phyloP scores from a whole-genome alignment of 352 stramenopile genomes.

The Globisporangium orthogonon region DNA sequence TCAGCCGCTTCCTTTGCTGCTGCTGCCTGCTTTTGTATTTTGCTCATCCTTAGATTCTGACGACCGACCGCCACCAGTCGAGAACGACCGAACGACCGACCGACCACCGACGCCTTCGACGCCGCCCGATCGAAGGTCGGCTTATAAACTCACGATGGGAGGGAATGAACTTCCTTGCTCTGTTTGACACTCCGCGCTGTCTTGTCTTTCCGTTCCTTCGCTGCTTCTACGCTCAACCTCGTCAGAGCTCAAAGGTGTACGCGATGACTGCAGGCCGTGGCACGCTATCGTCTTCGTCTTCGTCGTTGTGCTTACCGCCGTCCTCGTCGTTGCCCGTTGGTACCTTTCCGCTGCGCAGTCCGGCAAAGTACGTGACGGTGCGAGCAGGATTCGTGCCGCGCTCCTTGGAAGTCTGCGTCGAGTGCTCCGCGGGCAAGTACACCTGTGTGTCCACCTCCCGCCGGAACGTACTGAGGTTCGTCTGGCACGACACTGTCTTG shows the following conservation, averaged over 20 bases:
- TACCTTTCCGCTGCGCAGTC: constrained; percentile 37
- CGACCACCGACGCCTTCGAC: background rate
- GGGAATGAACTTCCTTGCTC: constrained; percentile 26
- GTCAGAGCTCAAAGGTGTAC: constrained; percentile 64
- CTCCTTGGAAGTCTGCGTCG: constrained; percentile 80
- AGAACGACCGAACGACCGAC: background rate
- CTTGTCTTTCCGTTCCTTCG: background rate
- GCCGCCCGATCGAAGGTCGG: background rate
- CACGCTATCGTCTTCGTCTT: constrained; percentile 23
- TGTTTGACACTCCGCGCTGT: background rate
- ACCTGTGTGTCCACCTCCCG: constrained; percentile 86
- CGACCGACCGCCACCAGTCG: background rate
- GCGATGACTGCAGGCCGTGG: constrained; percentile 39
- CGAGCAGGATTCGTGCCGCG: constrained; percentile 79
- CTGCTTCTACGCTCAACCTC: too few relatives aligned
- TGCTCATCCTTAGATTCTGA: background rate
- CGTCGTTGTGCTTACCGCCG: constrained; percentile 24
- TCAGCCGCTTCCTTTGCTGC: background rate
- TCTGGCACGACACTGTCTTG: constrained; percentile 86
- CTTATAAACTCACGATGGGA: constrained; percentile 1
- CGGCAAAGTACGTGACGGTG: constrained; percentile 76
- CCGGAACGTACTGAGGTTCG: constrained; percentile 84
- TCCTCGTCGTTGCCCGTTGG: constrained; percentile 4
- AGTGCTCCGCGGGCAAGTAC: constrained; percentile 51
- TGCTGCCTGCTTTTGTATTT: background rate